Base-by-base conservation (phyloP, 495 filamentous ascomycete species). In the Antarctomyces pellizariae region DNA sequence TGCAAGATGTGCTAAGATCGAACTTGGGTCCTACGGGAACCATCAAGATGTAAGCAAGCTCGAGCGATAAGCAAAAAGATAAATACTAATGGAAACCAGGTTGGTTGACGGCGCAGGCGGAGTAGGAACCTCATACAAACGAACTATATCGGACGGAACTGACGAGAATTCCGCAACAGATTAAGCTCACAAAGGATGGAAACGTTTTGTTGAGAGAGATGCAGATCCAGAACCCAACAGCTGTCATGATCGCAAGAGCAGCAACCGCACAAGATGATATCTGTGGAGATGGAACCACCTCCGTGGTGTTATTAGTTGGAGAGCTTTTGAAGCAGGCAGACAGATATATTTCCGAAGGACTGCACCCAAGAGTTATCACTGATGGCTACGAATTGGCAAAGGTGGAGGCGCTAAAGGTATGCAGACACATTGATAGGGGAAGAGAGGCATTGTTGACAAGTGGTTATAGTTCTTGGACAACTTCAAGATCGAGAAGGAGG, bases 231-330 rank as follows among this genome's bases (percentile, higher is more conserved):
- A 83, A 84, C 45, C 75, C 75, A 17, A 84, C 75, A 21, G 83
- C 83, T 30, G 83, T 97, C 35, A 93, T 99, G 83, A 99, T 99
- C 49, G 86, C 89, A 32, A 65, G 86, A 47, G 89, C 86, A 36
- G 86, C 89, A 26, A 99, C 86, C 5, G 86, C 86, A 32, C 82
- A 95, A 50, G 86, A 99, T 49, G 86, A 99, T 41, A 99, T 99
- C 32, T 86, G 77, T 34, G 86, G 86, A 41, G 86, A 99, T 53
- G 86, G 86, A 37, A 99, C 86, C 37, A 99, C 86, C 18, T 91
- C 79, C 24, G 84, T 95, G 7, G 86, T 99, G 7, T 52, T 99
- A 39, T 49, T 92, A 44, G 86, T 99, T 16, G 86, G 86, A 50
- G 86, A 99, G 56, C 62, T 99, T 25, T 48, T 99, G 44, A 99